Conservation (phyloP, 106 monocot species). For the Allium fistulosum region DNA sequence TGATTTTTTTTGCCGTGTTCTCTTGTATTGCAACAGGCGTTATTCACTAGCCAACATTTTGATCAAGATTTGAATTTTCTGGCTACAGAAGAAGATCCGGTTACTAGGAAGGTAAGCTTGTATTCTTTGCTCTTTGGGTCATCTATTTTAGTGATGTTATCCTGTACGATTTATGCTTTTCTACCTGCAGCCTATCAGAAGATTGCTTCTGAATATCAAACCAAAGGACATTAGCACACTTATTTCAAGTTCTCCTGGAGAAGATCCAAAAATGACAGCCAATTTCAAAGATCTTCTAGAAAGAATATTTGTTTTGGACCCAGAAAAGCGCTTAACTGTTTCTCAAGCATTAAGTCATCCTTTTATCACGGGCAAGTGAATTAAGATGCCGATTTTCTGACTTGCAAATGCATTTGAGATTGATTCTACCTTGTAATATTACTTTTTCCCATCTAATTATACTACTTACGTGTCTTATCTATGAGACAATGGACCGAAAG, state of each 20-base stretch:
- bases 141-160: background rate
- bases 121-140: background rate
- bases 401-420: conserved; percentile 36
- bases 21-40: conserved; percentile 38
- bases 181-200: conserved; percentile 51
- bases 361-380: conserved; percentile 99
- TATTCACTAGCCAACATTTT: conserved; percentile 76
- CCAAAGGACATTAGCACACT: conserved; percentile 74
- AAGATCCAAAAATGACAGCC: conserved; percentile 77
- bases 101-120: conserved; percentile 74
- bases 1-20: background rate
- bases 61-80: conserved; percentile 96
- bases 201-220: conserved; percentile 76
- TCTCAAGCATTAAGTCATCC: conserved; percentile 96
- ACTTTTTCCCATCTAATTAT: conserved; percentile 49
- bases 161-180: background rate
- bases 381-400: conserved; percentile 69
- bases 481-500: conserved; percentile 37
- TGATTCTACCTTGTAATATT: conserved; percentile 38
- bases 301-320: conserved; percentile 89
- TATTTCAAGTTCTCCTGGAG: conserved; percentile 67
- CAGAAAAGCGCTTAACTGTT: conserved; percentile 96
- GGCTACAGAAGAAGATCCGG: conserved; percentile 96
- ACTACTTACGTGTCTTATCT: conserved; percentile 45
- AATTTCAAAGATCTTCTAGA: conserved; percentile 95